Evolutionary conservation across 2,329 filamentous ascomycete species (phyloP), one percentile per base, ranked within the genome.

Genomic region (Curvularia lunata): DNA sequence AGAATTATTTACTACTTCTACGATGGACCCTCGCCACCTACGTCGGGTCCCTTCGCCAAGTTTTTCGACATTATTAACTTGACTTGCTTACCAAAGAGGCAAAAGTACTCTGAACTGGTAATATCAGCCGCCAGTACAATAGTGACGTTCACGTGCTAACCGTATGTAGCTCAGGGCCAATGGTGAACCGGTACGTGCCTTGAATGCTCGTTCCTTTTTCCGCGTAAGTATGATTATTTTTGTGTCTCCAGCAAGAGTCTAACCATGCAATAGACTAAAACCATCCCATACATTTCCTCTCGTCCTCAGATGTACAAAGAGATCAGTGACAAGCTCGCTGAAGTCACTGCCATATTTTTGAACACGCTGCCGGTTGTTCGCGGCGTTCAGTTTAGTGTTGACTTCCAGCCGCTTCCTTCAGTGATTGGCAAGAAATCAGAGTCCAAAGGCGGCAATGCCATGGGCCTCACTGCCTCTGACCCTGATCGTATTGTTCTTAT

Each of bases 91-190:
- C 72, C 70, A 0, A 63, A 50, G 23, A 67, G 57, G 16, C 69
- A 73, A 46, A 70, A 65, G 12, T 79, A 79, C 50, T 64, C 72
- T 32, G 61, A 71, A 6, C 54, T 79, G 27, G 76, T 67, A 59
- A 55, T 58, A 30, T 18, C 21, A 42, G 13, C 7, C 19, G 10
- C n/a, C 23, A 25, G 46, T n/a, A 70, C 4, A 32, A 28, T 23
- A 1, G 4, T 37, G 8, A 19, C 13, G 9, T 27, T 19, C 37
- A 18, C 8, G 9, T 50, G 21, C 53, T 62, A 28, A 65, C 25
- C 9, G 3, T 21, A 5, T 5, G 9, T 47, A 67, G 64, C 43
- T 70, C 2, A 56, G 45, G 38, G 19, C 56, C 12, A 70, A 70
- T 43, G 63, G 64, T 23, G 62, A 58, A 18, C 52, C 49, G 3